A percentile compares a stretch with the other conserved stretches of the same genome.
These are phyloP conservation scores for Fonticula alba DNA, from an alignment of 78 protist species.

Conservation along the genomic window DNA sequence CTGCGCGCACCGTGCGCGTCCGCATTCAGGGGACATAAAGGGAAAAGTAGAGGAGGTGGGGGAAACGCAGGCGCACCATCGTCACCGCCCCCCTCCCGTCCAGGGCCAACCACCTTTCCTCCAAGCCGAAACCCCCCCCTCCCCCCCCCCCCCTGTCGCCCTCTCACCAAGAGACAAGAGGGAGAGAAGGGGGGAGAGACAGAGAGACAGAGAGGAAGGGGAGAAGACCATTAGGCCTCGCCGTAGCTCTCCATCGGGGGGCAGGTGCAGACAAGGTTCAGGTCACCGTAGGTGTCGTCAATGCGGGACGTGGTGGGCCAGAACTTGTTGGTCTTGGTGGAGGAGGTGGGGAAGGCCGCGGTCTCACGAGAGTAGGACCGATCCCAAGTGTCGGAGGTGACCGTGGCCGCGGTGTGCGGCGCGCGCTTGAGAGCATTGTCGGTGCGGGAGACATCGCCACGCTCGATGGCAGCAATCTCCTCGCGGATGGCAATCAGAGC, in stretches of 20 bases:
- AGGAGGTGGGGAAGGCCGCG: conserved; percentile 54
- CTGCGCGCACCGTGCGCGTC: too few relatives aligned
- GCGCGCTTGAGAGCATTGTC: conserved; percentile 58
- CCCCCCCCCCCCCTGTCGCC: too few relatives aligned
- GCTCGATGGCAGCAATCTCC: conserved; percentile 71
- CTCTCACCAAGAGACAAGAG: too few relatives aligned
- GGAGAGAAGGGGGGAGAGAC: too few relatives aligned
- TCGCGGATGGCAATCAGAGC: conserved; percentile 71
- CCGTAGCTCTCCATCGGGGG: neutral
- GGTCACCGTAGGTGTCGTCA: conserved; percentile 75
- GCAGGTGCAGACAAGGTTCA: conserved; percentile 25
- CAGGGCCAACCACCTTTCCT: too few relatives aligned
- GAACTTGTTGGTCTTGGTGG: conserved; percentile 20
- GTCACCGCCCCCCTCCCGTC: too few relatives aligned
- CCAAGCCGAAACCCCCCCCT: too few relatives aligned
- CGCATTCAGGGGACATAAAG: too few relatives aligned
- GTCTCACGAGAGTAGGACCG: conserved; percentile 39
- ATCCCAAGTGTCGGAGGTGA: conserved; percentile 28
- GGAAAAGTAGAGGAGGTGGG: too few relatives aligned
- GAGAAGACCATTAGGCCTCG: too few relatives aligned
- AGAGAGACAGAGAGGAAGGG: too few relatives aligned
- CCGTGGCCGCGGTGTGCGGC: conserved; percentile 50
- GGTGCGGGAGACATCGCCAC: conserved; percentile 17
- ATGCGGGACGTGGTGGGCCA: conserved; percentile 61
- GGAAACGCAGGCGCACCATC: too few relatives aligned